Base-by-base conservation (phyloP, 805 yeast genomes). In the Candida nitratophila region DNA sequence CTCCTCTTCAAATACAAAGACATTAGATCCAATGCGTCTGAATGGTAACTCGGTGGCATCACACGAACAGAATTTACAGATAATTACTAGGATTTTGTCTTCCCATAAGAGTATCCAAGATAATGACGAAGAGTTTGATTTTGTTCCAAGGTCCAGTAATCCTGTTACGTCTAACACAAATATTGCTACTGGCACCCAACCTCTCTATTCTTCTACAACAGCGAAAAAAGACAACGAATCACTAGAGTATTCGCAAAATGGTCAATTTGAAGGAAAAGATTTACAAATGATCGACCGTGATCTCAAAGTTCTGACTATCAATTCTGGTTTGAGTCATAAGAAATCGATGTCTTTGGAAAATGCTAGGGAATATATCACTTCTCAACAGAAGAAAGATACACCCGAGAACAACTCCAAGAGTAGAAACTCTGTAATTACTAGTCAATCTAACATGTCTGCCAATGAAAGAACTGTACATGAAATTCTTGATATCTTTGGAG, bases 381-480 rank as follows among this genome's bases (percentile, higher is more conserved):
- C 37, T 14, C 17, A 33, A 35, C 27, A 26, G n/a, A 21, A 20
- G 14, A 14, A 36, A 20, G 24, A 20, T 35, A 6, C 37, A 6
- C 16, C n/a, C 20, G 26, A 9, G 10, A 21, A 5, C 20, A 20
- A 35, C 10, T 4, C 37, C 20, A 10, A 19, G 16, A 21, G 14
- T n/a, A 39, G 42, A 30, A n/a, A 17, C 3, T 39, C 42, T 7
- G 26, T 32, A 12, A 21, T 2, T 16, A 40, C 42, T 5, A 16
- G n/a, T n/a, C 19, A 33, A 20, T 43, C 49, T 8, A 39, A 35
- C 3, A 31, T 30, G 21, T 32, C 41, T 11, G 32, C 37, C 17
- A 41, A 40, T 42, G 53, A 47, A 27, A 40, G 33, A 20, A 44
- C 45, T 5, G 44, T 50, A 2, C 47, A 48, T 20, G 51, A 48